These are phyloP conservation scores for Phytophthora europaea DNA, from an alignment of 352 stramenopile species.

Conservation along the genomic window DNA sequence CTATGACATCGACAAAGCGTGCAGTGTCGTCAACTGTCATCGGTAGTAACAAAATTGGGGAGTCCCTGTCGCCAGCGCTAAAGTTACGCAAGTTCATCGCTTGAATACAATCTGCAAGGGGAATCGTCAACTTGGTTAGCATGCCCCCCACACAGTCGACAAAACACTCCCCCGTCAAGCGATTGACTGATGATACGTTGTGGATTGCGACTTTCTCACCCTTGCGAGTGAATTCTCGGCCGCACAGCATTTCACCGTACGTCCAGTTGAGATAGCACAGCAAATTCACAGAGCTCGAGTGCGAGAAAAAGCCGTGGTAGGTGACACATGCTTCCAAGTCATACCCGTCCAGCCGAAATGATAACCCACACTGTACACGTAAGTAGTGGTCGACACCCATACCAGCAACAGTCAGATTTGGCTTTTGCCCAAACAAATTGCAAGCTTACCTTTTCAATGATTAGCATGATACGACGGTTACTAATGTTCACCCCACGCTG, in stretches of 20 bases:
- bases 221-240: conserved; percentile 51
- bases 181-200: conserved; percentile 50
- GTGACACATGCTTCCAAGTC: conserved; percentile 57
- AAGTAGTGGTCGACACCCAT: too few relatives aligned
- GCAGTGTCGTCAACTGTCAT: conserved; percentile 53
- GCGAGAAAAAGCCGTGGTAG: conserved; percentile 68
- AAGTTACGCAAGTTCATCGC: conserved; percentile 68
- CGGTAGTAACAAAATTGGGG: conserved; percentile 29
- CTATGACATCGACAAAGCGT: conserved; percentile 51
- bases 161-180: conserved; percentile 52
- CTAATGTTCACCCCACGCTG: conserved; percentile 68
- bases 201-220: conserved; percentile 46
- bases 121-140: conserved; percentile 12
- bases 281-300: conserved; percentile 55
- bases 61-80: conserved; percentile 35
- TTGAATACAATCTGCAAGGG: conserved; percentile 58
- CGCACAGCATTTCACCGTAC: conserved; percentile 51
- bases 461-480: conserved; percentile 55
- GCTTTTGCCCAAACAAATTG: not conserved
- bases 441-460: conserved; percentile 64
- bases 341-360: conserved; percentile 69
- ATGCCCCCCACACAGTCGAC: conserved; percentile 31
- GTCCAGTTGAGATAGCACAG: conserved; percentile 73
- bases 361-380: conserved; percentile 61
- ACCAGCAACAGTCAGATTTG: not conserved